These are phyloP conservation scores for Talaromyces trachyspermus DNA, from an alignment of 495 filamentous ascomycete genomes.

Conservation along the genomic window DNA sequence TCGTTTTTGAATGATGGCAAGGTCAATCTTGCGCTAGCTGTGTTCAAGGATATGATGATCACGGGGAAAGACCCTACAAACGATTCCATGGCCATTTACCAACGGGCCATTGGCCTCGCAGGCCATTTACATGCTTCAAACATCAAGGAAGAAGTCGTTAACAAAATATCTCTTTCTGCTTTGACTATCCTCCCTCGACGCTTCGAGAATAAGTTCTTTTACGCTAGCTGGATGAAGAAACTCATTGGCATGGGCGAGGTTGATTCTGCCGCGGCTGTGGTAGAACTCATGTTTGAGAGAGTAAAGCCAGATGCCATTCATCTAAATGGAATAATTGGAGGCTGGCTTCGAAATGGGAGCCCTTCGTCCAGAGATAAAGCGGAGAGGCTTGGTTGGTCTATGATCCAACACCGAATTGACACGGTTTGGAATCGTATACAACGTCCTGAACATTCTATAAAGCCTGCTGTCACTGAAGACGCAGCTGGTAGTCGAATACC, in stretches of 20 bases:
- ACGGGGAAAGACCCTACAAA: slow-evolving; percentile 43
- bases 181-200: slow-evolving; percentile 49
- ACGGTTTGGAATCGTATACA: slow-evolving; percentile 41
- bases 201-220: slow-evolving; percentile 71
- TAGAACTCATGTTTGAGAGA: slow-evolving; percentile 59
- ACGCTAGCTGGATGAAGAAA: slow-evolving; percentile 74
- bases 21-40: slow-evolving; percentile 57
- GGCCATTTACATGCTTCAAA: slow-evolving; percentile 41
- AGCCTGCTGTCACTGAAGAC: slow-evolving; percentile 11
- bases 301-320: slow-evolving; percentile 60
- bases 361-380: slow-evolving; percentile 49
- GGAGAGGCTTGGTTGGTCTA: slow-evolving; percentile 65
- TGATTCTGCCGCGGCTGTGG: slow-evolving; percentile 59
- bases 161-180: slow-evolving; percentile 43
- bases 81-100: slow-evolving; percentile 43
- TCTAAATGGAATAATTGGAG: slow-evolving; percentile 68
- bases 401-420: slow-evolving; percentile 62
- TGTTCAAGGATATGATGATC: slow-evolving; percentile 83
- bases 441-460: slow-evolving; percentile 9
- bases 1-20: slow-evolving; percentile 52
- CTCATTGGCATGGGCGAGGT: slow-evolving; percentile 65
- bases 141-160: slow-evolving; percentile 39
- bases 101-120: slow-evolving; percentile 33
- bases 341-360: slow-evolving; percentile 58
- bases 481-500: slow-evolving; percentile 21